Evolutionary conservation across 1,139 yeast species (phyloP).

Genomic region (Blastobotrys niveus): DNA sequence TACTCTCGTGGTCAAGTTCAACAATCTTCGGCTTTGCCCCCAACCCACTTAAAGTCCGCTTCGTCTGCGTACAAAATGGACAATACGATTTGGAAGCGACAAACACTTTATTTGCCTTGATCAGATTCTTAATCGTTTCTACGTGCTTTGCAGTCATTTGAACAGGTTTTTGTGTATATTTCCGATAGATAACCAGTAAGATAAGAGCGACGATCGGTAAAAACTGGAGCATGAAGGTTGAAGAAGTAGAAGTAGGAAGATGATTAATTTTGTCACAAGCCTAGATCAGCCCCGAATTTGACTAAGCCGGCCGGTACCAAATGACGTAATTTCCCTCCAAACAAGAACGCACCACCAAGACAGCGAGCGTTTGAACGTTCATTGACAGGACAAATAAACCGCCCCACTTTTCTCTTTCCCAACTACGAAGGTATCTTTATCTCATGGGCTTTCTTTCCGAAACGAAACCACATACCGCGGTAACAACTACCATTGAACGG

Average conservation of each 20-base stretch:
- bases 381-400: background rate
- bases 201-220: background rate
- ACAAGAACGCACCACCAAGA: no score
- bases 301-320: no score
- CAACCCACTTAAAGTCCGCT: conserved; percentile 11
- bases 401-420: background rate
- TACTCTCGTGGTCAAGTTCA: conserved; percentile 23
- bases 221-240: background rate
- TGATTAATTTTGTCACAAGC: background rate
- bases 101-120: conserved; percentile 58
- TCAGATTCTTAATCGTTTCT: conserved; percentile 36
- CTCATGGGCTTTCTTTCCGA: conserved; percentile 38
- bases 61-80: conserved; percentile 16
- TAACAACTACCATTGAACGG: conserved; percentile 45
- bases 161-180: conserved; percentile 1
- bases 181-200: background rate
- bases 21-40: conserved; percentile 23
- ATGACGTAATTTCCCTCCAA: no score
- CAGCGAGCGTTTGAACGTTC: no score
- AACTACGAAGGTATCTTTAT: no score
- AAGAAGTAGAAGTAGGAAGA: background rate
- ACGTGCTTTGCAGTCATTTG: conserved; percentile 14
- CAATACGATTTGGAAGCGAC: conserved; percentile 65
- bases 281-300: no score
- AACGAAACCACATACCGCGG: conserved; percentile 45